Conservation (phyloP, 495 filamentous ascomycete species). For the Hypoxylon fuscum region DNA sequence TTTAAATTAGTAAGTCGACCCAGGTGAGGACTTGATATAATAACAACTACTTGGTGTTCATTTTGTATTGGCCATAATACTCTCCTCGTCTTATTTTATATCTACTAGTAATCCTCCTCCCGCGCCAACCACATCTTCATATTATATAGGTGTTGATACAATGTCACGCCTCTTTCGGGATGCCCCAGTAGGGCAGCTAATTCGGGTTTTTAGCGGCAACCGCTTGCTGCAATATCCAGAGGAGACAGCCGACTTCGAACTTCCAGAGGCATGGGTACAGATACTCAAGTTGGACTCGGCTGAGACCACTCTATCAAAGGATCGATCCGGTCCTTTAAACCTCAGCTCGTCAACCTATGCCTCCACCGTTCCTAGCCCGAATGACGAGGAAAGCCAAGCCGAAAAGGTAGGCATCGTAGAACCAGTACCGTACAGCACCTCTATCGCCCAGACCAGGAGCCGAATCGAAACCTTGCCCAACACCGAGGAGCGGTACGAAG, state of each 20-base stretch:
- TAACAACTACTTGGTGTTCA: too few species aligned
- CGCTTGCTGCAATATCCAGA: conserved; percentile 64
- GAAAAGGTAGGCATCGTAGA: conserved; percentile 32
- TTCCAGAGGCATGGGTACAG: conserved; percentile 57
- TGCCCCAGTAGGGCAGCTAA: conserved; percentile 62
- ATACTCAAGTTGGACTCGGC: conserved; percentile 36
- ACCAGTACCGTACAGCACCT: conserved; percentile 63
- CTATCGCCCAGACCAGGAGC: conserved; percentile 49
- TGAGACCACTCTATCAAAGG: conserved; percentile 2
- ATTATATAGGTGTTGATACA: not conserved
- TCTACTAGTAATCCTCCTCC: not conserved
- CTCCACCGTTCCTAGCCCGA: conserved; percentile 39
- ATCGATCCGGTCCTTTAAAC: conserved; percentile 16
- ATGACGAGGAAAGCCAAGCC: conserved; percentile 50
- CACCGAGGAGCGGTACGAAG: conserved; percentile 51
- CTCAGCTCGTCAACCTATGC: conserved; percentile 15
- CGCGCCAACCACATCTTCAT: not conserved
- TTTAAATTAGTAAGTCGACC: conserved; percentile 11
- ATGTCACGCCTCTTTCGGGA: conserved; percentile 55
- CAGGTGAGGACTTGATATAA: not conserved
- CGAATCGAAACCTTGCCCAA: conserved; percentile 46
- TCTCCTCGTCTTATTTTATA: not conserved
- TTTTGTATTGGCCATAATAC: too few species aligned
- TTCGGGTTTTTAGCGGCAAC: conserved; percentile 60
- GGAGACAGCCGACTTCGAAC: conserved; percentile 60